These are phyloP conservation scores for Skeletonema costatum DNA, from an alignment of 108 stramenopile genomes.

Conservation along the genomic window DNA sequence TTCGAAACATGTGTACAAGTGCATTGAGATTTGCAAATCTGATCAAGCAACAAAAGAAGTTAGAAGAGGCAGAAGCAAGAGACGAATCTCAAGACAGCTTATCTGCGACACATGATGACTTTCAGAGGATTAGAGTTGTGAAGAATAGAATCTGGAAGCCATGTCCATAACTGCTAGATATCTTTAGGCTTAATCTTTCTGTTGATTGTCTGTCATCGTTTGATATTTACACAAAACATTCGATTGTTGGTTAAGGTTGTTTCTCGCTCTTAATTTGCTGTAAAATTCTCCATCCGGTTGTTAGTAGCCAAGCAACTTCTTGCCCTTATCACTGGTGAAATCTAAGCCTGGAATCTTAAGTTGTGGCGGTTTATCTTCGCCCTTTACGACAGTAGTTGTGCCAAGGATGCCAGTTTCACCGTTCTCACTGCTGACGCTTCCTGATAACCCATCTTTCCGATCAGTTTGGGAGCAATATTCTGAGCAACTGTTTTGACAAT, in stretches of 20 bases:
- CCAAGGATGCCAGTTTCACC: constrained; percentile 84
- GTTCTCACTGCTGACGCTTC: constrained; percentile 57
- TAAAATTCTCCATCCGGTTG: background rate
- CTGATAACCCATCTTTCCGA: constrained; percentile 80
- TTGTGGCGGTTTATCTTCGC: constrained; percentile 79
- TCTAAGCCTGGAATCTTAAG: constrained; percentile 77
- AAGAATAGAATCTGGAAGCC: constrained; percentile 23
- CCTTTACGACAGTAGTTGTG: constrained; percentile 75
- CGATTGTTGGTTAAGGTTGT: background rate
- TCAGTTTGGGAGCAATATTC: constrained; percentile 79
- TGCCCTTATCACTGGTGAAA: constrained; percentile 61
- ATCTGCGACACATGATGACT: constrained; percentile 51
- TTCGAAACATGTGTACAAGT: constrained; percentile 38
- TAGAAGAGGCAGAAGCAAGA: background rate
- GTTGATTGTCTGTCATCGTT: background rate
- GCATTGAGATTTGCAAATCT: constrained; percentile 43
- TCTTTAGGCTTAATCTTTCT: too few species aligned
- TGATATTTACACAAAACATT: background rate
- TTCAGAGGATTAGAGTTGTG: constrained; percentile 57
- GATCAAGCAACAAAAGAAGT: constrained; percentile 7
- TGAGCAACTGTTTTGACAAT: constrained; percentile 63
- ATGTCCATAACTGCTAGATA: background rate
- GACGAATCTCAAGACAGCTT: background rate
- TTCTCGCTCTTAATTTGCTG: background rate
- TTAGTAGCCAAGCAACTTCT: constrained; percentile 73